phyloP scores from a whole-genome alignment of 305 asterid genomes.

The Fraxinus greggii region DNA sequence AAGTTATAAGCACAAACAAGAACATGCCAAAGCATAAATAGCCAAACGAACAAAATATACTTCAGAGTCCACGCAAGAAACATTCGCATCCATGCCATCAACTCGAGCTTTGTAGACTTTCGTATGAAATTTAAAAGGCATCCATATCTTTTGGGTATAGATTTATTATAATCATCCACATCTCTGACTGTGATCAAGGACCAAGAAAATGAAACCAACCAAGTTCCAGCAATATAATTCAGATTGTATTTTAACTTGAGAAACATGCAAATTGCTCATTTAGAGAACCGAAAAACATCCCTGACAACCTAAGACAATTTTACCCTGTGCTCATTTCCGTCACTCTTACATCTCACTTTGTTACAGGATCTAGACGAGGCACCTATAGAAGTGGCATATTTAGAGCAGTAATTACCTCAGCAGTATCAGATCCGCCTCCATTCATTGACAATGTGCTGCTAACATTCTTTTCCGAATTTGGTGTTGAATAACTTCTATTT shows the following conservation, averaged over 20 bases:
- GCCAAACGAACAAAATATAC: neutral
- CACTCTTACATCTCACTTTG: neutral
- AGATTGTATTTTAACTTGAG: neutral
- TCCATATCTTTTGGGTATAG: neutral
- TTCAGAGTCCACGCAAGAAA: neutral
- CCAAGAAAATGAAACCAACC: neutral
- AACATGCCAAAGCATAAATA: conserved; percentile 5
- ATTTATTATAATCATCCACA: neutral
- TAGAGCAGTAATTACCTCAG: conserved; percentile 21
- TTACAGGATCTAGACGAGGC: neutral
- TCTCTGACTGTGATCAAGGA: neutral
- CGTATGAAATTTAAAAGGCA: neutral
- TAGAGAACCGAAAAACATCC: neutral
- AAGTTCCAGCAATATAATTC: neutral
- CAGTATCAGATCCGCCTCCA: conserved; percentile 34
- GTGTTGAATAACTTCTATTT: conserved; percentile 41
- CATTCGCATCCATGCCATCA: neutral
- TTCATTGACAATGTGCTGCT: conserved; percentile 50
- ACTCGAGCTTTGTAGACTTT: neutral
- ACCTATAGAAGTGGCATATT: conserved; percentile 3
- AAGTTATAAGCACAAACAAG: neutral
- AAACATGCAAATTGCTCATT: neutral
- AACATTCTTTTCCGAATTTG: conserved; percentile 66
- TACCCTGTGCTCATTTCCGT: neutral
- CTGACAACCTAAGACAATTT: neutral